Base-by-base conservation (phyloP, 768 basidiomycete species). In the Trametes cubensis region DNA sequence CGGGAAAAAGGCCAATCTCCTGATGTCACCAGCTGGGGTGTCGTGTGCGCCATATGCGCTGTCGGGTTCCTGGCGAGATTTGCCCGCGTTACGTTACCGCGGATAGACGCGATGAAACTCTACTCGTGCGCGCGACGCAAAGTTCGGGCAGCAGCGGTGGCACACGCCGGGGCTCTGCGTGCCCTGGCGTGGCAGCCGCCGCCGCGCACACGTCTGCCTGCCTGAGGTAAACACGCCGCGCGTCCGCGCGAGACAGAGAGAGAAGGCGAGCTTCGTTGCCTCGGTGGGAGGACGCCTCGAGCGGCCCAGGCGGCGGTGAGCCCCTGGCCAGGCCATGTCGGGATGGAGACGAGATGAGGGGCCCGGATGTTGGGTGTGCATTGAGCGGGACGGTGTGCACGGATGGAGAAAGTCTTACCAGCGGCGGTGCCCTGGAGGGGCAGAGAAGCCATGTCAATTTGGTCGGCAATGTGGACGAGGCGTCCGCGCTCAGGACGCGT, bases 21-120 rank as follows among this genome's bases (percentile, higher is more conserved):
- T 49, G 62, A 48, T 54, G 50, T 53, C 55, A 51, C 28, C n/a
- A 11, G 21, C 61, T 28, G 56, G 56, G 42, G 30, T 38, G 42
- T 48, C n/a, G 30, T 23, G 18, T 20, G 50, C 15, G 34, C 34
- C 42, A 39, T 52, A 48, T 42, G 7, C 26, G 52, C 38, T 38
- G 42, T 51, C 40, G 44, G 49, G 34, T 58, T 57, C 55, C 61
- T 62, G 55, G 55, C 25, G 46, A 55, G 60, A 62, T 62, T 49
- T 49, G 48, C 58, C 55, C 41, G 25, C 34, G 55, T 62, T 62
- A 62, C 61, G 61, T 62, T 51, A 53, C 54, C 44, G 58, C 58
- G 57, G 49, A 53, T 21, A 17, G 30, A 40, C 57, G n/a, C 48
- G 39, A 25, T 14, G 47, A 28, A 39, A 45, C 18, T 17, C 23